Evolutionary conservation across 495 filamentous ascomycete species (phyloP), one percentile per base, ranked within the genome.

Genomic region (Daldinia decipiens): DNA sequence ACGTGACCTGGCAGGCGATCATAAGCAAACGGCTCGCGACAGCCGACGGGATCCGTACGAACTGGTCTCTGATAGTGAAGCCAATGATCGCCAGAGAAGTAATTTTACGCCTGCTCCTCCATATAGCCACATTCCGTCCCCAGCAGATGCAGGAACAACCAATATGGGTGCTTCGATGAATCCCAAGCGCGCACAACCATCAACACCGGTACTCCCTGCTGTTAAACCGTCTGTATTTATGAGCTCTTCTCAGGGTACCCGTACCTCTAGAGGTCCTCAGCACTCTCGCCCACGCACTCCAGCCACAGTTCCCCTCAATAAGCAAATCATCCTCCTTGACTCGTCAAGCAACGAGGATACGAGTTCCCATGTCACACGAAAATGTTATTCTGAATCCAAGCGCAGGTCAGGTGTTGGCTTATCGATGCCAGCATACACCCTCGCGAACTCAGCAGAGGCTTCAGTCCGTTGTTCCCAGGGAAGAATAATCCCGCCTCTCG

Each of bases 21-120:
- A 19, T 13, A 3, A 39, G 15, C 27, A 59, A 36, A 9, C 59
- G 8, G 13, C 26, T 38, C 39, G 29, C 1, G 45, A 27, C 11
- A 55, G 64, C n/a, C 63, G 63, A 9, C 53, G 12, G 19, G 69
- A 72, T 43, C 69, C 69, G 19, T 72, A 72, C 9, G 54, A 64
- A 24, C 15, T 72, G 8, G 21, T 31, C 2, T 72, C 69, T 24
- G 64, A 67, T 7, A 63, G 45, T 38, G 63, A 72, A 26, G 39
- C 19, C 3, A 17, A 60, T 15, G 17, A 52, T 56, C 8, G 3
- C 5, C 52, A n/a, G 29, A n/a, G 32, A 11, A 17, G 5, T 19
- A 21, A 54, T 27, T 40, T 19, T 21, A 53, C 19, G 29, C 38
- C 24, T 8, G 4, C 27, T 29, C 11, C 12, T 29, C 15, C 12